Base-by-base conservation (phyloP, 2,329 filamentous ascomycete genomes). In the Davidsoniella neocaledoniae region DNA sequence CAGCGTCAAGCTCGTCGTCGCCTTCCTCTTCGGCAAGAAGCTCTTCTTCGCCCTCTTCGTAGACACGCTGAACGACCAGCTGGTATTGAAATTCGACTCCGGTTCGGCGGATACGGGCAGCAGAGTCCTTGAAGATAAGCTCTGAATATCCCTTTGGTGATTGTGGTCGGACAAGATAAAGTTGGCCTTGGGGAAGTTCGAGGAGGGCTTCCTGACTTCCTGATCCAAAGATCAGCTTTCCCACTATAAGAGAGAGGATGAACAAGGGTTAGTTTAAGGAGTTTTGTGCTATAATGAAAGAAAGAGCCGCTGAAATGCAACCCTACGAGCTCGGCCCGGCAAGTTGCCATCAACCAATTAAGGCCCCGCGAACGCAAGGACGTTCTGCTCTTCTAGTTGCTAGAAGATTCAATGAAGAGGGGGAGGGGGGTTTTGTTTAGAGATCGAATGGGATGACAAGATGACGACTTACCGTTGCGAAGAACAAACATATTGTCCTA, bases 81-180 rank as follows among this genome's bases (percentile, higher is more conserved):
- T 98, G 91, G 63, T 96, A 98, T 60, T 98, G 88, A 60, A 85
- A 95, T 49, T 96, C 87, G 63, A 94, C 88, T 17, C 85, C 88
- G 14, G 91, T 96, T 55, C 86, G 80, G 56, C 93, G 83, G 60
- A 98, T 93, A 55, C 83, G 86, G 48, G 90, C 86, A 43, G 86
- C 84, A 38, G 87, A 83, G 78, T 98, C 91, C 66, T 91, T 94
- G 74, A 95, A 98, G 66, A 98, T 94, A 62, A 96, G 86, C 66
- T 98, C 91, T 1, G 90, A 95, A 64, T 95, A 96, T 56, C 91
- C 91, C 65, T 98, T 98, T 51, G 90, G 87, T 6, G 90, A 96
- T 46, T 86, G 77, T 9, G 91, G 91, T 59, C 91, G 85, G 58
- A 98, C 91, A 57, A 98, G 82, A 66, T 95, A 98, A 42, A 98